Evolutionary conservation across 2,329 filamentous ascomycete genomes (phyloP), one percentile per base, ranked within the genome.

Genomic region (Chaetoscypha palmicola): DNA sequence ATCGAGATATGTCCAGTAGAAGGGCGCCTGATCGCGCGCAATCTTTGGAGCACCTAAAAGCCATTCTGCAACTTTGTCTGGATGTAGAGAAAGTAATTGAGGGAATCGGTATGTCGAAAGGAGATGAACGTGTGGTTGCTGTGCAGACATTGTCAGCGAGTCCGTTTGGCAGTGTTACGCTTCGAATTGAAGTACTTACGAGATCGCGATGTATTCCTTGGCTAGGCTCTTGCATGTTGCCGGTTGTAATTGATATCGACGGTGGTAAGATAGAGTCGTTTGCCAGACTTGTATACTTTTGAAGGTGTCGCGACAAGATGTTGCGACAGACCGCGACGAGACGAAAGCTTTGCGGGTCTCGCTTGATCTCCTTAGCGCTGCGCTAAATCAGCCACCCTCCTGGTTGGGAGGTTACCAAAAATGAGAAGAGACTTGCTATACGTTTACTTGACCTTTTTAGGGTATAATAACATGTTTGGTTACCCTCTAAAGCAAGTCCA

Each of bases 1-100:
- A 57, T 92, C 81, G 45, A 97, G 77, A 64, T 91, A 95, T 35
- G 85, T 90, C 91, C 91, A 98, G 66, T 83, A 86, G 74, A 98
- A 90, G 2, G 91, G 79, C 38, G 89, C 83, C 52, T 81, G 73
- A 60, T 94, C 84, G 64, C 87, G 86, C 55, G 90, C 84, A 50
- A 95, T 84, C 60, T 86, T 83, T 7, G 90, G 87, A 30, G 89
- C 90, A 58, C 81, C 79, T 60, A 90, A 73, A 48, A 97, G 77
- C 74, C 87, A 91, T 59, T 86, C 82, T 49, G 88, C 83, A 20
- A 91, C 86, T 53, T 90, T 84, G 46, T 84, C 77, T 22, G 86
- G 72, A 55, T 83, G 79, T 54, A 94, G 72, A 41, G 78, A 76
- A 39, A 79, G 79, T 59, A 85, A 78, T 48, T 77, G 68, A 2